Base-by-base conservation (phyloP, 345 rosid genomes). In the Salix suchowensis region DNA sequence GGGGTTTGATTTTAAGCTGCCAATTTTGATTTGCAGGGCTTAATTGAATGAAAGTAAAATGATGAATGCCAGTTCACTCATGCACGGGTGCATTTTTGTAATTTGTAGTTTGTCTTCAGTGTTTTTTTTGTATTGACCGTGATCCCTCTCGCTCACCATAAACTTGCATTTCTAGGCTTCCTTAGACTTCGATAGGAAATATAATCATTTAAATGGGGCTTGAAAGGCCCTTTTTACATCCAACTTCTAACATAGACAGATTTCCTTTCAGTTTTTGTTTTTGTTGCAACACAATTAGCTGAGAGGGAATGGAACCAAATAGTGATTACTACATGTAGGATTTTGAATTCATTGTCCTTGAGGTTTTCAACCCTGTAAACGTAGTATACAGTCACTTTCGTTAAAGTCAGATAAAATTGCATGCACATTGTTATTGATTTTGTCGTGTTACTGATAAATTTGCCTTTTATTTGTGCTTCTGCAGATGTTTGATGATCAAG, bases 401-500 rank as follows among this genome's bases (percentile, higher is more conserved):
- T 58, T 52, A n/a, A 13, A 36, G 62, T 16, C 12, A 8, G 12
- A n/a, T 14, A 65, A 60, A 52, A 7, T 19, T 40, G 10, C 5
- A 13, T 37, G 61, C 26, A 15, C n/a, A 11, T 4, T 14, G 48
- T 58, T n/a, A 19, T 6, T n/a, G 1, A 58, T 23, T 73, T 44
- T 37, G 50, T 19, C 5, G 5, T 10, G 19, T 14, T 26, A n/a
- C 26, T 52, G 40, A 74, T 64, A 40, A 16, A 61, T 69, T 70
- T 65, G 26, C 37, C 9, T 34, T 52, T 12, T 68, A 23, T 78
- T 65, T 76, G 37, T 80, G 62, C 46, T 76, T 71, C 42, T 84
- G 89, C 96, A 91, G 98, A 95, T 95, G 97, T 71, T 92, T 37
- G 94, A 89, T 70, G 95, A 95, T 84, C 93, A 85, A 77, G 93